Conservation (phyloP, 495 filamentous ascomycete species). For the Elasticomyces elasticus region DNA sequence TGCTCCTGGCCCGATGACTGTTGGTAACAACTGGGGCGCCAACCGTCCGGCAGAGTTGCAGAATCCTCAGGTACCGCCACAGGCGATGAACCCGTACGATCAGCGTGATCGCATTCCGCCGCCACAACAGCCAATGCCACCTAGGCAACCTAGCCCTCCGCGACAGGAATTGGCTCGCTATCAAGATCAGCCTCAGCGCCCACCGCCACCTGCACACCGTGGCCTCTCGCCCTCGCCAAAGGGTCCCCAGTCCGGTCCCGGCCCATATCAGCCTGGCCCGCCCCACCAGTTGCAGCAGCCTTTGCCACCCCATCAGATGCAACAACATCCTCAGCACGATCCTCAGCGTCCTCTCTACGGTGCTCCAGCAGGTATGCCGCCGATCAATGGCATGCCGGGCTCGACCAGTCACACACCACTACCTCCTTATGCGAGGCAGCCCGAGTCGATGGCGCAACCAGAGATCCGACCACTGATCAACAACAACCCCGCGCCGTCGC, state of each 20-base stretch:
- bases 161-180: conserved; percentile 59
- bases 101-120: conserved; percentile 60
- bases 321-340: conserved; percentile 11
- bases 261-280: conserved; percentile 51
- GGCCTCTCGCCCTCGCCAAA: conserved; percentile 54
- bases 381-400: conserved; percentile 41
- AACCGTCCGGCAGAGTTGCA: conserved; percentile 65
- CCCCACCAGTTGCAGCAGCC: conserved; percentile 51
- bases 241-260: conserved; percentile 45
- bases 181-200: conserved; percentile 51
- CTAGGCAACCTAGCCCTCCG: conserved; percentile 42
- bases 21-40: conserved; percentile 60
- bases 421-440: conserved; percentile 48
- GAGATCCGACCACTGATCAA: conserved; percentile 83
- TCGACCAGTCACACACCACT: conserved; percentile 31
- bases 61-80: conserved; percentile 55
- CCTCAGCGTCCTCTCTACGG: conserved; percentile 13
- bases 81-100: conserved; percentile 64
- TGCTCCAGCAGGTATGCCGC: conserved; percentile 34
- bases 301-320: conserved; percentile 17
- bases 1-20: conserved; percentile 26
- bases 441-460: conserved; percentile 29
- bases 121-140: conserved; percentile 42
- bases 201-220: conserved; percentile 38
- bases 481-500: conserved; percentile 72